A percentile compares a stretch with the other conserved stretches of the same genome.
These are phyloP conservation scores for Terana coerulea DNA, from an alignment of 768 basidiomycete species.

Conservation along the genomic window DNA sequence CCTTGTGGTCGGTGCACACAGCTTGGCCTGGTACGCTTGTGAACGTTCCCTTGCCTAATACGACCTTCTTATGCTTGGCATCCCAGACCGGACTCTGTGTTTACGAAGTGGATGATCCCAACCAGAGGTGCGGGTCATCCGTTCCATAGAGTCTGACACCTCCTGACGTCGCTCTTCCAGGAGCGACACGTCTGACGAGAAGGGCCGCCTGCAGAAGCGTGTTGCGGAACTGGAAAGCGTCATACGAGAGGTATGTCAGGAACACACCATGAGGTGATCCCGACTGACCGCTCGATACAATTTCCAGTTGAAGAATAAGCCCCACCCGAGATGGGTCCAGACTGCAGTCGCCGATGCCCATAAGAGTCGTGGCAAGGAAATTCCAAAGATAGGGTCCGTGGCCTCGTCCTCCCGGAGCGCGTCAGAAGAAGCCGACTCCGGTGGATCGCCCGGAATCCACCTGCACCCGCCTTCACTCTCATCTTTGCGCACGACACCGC, in stretches of 20 bases:
- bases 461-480: slow-evolving; percentile 9
- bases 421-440: slow-evolving; percentile 6
- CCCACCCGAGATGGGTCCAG: slow-evolving; percentile 59
- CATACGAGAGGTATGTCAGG: slow-evolving; percentile 62
- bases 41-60: slow-evolving; percentile 4
- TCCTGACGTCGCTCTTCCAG: slow-evolving; percentile 9
- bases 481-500: slow-evolving; percentile 10
- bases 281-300: too few relatives aligned
- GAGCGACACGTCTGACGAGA: slow-evolving; percentile 50
- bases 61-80: not conserved
- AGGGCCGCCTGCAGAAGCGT: slow-evolving; percentile 60
- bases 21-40: slow-evolving; percentile 32
- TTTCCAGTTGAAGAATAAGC: slow-evolving; percentile 64
- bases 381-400: not conserved
- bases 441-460: slow-evolving; percentile 1
- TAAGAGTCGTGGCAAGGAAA: slow-evolving; percentile 3
- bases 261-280: too few relatives aligned
- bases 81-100: slow-evolving; percentile 74
- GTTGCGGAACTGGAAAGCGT: slow-evolving; percentile 83
- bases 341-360: slow-evolving; percentile 13
- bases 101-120: slow-evolving; percentile 79
- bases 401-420: slow-evolving; percentile 6
- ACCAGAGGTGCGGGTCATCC: slow-evolving; percentile 42
- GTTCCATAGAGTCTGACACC: not conserved
- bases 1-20: slow-evolving; percentile 45